These are phyloP conservation scores for Cylindrodendrum hubeiense DNA, from an alignment of 2,329 filamentous ascomycete genomes.

Conservation along the genomic window DNA sequence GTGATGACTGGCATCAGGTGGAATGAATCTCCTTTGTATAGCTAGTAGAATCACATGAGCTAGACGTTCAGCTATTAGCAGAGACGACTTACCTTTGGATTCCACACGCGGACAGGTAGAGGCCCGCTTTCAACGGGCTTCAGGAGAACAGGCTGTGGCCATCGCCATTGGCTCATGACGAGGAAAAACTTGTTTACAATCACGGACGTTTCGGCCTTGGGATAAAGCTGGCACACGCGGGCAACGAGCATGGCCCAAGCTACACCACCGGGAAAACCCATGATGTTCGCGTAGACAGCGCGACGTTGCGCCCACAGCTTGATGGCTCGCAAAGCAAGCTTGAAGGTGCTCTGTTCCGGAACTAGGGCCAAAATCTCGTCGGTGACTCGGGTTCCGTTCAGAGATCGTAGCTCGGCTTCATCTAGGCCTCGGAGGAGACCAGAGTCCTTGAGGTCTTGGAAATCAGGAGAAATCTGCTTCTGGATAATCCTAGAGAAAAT, in stretches of 20 bases:
- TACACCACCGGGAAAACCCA: constrained; percentile 95
- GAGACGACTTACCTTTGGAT: constrained; percentile 76
- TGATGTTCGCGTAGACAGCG: constrained; percentile 95
- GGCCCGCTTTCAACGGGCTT: constrained; percentile 88
- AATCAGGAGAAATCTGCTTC: constrained; percentile 75
- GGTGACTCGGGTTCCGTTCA: constrained; percentile 95
- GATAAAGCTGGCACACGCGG: constrained; percentile 94
- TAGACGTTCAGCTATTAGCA: not conserved
- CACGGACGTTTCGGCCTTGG: constrained; percentile 88
- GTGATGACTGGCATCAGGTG: constrained; percentile 99
- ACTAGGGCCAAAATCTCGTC: constrained; percentile 92
- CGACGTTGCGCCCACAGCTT: constrained; percentile 96
- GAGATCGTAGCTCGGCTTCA: constrained; percentile 85
- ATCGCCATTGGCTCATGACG: constrained; percentile 91
- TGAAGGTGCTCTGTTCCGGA: constrained; percentile 90
- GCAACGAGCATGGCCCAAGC: constrained; percentile 99
- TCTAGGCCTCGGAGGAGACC: constrained; percentile 87
- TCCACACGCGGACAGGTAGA: constrained; percentile 90
- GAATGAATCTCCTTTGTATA: constrained; percentile 83
- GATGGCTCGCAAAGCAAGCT: constrained; percentile 88
- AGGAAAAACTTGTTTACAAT: constrained; percentile 95
- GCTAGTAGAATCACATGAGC: constrained; percentile 53
- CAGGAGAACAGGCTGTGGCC: constrained; percentile 92
- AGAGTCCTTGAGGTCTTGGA: constrained; percentile 83
- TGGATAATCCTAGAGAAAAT: constrained; percentile 85